A percentile compares a stretch with the other conserved stretches of the same genome.
These are phyloP conservation scores for Pilatotrama ljubarskyi DNA, from an alignment of 768 basidiomycete species.

Conservation along the genomic window DNA sequence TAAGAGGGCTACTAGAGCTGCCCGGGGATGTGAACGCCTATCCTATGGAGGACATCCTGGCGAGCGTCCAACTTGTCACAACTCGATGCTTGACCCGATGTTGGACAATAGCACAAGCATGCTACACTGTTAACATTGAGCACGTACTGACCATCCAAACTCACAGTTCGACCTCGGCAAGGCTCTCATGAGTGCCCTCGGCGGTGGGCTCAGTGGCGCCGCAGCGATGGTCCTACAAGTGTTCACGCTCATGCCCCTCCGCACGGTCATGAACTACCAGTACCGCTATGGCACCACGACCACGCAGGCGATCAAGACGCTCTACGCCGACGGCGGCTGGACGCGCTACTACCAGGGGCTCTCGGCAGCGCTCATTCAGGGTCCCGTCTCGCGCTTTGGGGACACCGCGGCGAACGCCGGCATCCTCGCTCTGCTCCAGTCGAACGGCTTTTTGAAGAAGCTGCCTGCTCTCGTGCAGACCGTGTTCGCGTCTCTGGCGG, in stretches of 20 bases:
- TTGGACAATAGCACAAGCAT: too few species aligned
- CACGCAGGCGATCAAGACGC: conserved; percentile 59
- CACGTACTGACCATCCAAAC: neutral
- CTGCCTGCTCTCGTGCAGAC: conserved; percentile 74
- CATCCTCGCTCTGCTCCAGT: conserved; percentile 80
- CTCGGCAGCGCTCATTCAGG: conserved; percentile 81
- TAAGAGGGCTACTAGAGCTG: too few species aligned
- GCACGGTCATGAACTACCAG: conserved; percentile 98
- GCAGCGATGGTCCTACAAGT: conserved; percentile 98
- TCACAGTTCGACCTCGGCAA: conserved; percentile 75
- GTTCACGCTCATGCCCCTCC: conserved; percentile 86
- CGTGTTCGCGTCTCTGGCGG: conserved; percentile 72
- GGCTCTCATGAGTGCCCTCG: conserved; percentile 80
- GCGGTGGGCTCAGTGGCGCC: conserved; percentile 89
- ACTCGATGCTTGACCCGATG: too few species aligned
- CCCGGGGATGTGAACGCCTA: too few species aligned
- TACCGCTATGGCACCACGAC: conserved; percentile 85
- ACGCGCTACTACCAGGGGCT: conserved; percentile 89
- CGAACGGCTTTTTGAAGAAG: conserved; percentile 66
- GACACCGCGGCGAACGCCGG: conserved; percentile 96
- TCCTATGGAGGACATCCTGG: too few species aligned
- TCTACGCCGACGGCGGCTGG: conserved; percentile 79
- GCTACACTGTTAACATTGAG: neutral
- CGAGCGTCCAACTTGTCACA: too few species aligned
- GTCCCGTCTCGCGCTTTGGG: conserved; percentile 82